Base-by-base conservation (phyloP, 179 eudicot genomes). In the Silene vulgaris region DNA sequence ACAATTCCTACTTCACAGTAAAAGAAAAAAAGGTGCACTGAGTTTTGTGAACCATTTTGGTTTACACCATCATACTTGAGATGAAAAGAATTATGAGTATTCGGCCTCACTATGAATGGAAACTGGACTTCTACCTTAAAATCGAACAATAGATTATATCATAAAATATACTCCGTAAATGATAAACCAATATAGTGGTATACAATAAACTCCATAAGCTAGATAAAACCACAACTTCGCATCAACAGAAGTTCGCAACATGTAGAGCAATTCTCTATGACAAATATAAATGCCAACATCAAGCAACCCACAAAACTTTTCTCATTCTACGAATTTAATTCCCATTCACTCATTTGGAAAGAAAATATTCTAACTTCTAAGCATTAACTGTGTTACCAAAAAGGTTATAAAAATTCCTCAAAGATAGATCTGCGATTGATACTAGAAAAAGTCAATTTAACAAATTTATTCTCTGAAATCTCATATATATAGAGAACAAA, bases 281-380 rank as follows among this genome's bases (percentile, higher is more conserved):
- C 28, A 77, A 14, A 12, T 64, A 32, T 56, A 73, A 56, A 65
- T 20, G 54, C 37, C 60, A 40, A 54, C 50, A 71, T 3, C 3
- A 19, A 60, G 50, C 26, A 23, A 59, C 11, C 12, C 17, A 67
- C 29, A 13, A 23, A 11, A 40, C 48, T 26, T 28, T 17, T 32
- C 19, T 21, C 59, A n/a, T 40, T 48, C 56, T n/a, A 35, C 12
- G 35, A 35, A 23, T 19, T 54, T 21, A 30, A 32, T 17, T 65
- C 48, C 62, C 0, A 0, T 26, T n/a, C 9, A 14, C 20, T 43
- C 64, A 30, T 68, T 23, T 16, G 21, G 21, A 16, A 59, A 59
- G 29, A 30, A 14, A 20, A 66, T 8, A 35, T 14, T 57, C 54
- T 37, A 21, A 14, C 48, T 40, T 40, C 48, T 1, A 40, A 40